A percentile compares a stretch with the other conserved stretches of the same genome.
Conservation (phyloP, 2,329 filamentous ascomycete species). For the Orbilia oligospora region DNA sequence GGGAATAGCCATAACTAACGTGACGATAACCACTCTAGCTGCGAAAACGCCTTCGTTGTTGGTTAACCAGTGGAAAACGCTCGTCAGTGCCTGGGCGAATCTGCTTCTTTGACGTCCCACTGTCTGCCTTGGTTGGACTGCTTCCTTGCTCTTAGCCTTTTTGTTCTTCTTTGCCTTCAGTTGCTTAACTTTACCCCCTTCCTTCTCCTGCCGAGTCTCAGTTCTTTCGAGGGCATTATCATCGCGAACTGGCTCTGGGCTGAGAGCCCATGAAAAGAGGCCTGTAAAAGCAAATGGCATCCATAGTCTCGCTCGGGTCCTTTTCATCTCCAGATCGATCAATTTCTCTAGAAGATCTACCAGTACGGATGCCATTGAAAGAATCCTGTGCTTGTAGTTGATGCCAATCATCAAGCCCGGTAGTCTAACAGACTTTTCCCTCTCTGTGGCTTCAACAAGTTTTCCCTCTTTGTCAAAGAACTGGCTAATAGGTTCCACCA, state of each 20-base stretch:
- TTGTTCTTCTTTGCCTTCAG: constrained; percentile 45
- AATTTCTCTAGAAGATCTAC: constrained; percentile 67
- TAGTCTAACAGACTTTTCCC: constrained; percentile 64
- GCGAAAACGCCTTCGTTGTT: constrained; percentile 69
- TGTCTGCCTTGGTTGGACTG: neutral
- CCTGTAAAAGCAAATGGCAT: constrained; percentile 68
- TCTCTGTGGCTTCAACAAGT: constrained; percentile 63
- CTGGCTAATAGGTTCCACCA: constrained; percentile 67
- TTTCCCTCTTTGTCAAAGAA: constrained; percentile 68
- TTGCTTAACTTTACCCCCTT: constrained; percentile 61
- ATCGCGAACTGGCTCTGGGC: constrained; percentile 60
- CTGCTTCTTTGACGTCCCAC: constrained; percentile 63
- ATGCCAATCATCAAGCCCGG: constrained; percentile 69
- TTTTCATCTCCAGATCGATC: constrained; percentile 66
- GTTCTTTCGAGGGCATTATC: constrained; percentile 55
- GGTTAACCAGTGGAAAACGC: constrained; percentile 68
- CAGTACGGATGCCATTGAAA: constrained; percentile 64
- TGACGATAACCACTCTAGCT: constrained; percentile 70
- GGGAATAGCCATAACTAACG: constrained; percentile 69
- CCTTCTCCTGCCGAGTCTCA: constrained; percentile 49
- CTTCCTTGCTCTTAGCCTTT: constrained; percentile 25
- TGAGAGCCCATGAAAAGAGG: constrained; percentile 67
- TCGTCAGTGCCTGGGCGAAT: constrained; percentile 63
- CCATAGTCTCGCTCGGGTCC: constrained; percentile 68
- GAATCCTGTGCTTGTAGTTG: constrained; percentile 70